Base-by-base conservation (phyloP, 352 stramenopile species). In the Phytophthora citrophthora region DNA sequence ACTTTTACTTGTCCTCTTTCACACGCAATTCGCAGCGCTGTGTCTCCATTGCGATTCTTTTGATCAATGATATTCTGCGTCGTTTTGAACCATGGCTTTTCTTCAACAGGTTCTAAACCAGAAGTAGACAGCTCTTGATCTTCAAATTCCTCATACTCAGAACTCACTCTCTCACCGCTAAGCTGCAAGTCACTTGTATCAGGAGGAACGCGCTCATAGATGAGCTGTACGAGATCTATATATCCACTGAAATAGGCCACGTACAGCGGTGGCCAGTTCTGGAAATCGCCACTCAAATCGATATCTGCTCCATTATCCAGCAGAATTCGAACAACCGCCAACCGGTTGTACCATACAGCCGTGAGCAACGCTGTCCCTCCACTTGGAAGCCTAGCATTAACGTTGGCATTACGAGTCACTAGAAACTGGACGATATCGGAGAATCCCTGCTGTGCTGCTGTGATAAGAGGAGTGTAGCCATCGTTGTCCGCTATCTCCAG, bases 381-480 rank as follows among this genome's bases (percentile, higher is more conserved):
- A 31, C 48, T 65, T 2, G 48, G 57, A 16, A 65, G 12, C 6
- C 44, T 29, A 7, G 27, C 32, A 29, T 65, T 34, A 3, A 65
- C 20, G 3, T 47, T 27, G 5, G 48, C 57, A 4, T 41, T 31
- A 13, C 48, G 11, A 5, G 40, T 36, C 5, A 53, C n/a, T 32
- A 60, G 2, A 10, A 65, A 51, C 16, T 65, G 38, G 3, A 65
- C 31, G 11, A 65, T 59, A 18, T 53, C 48, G 13, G 27, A 53
- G 11, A 47, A 53, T 23, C 48, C 57, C 18, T 60, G 16, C 40
- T 65, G 48, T 5, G 57, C 38, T 26, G 57, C 47, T 3, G 48
- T 60, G 10, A 65, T 54, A 5, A 65, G 24, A 13, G 57, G 57
- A 15, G 48, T 48, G 13, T 65, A 65, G 13, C 57, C 48, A 36